Evolutionary conservation across 2,329 filamentous ascomycete genomes (phyloP).

Genomic region (Ascochyta fabae): DNA sequence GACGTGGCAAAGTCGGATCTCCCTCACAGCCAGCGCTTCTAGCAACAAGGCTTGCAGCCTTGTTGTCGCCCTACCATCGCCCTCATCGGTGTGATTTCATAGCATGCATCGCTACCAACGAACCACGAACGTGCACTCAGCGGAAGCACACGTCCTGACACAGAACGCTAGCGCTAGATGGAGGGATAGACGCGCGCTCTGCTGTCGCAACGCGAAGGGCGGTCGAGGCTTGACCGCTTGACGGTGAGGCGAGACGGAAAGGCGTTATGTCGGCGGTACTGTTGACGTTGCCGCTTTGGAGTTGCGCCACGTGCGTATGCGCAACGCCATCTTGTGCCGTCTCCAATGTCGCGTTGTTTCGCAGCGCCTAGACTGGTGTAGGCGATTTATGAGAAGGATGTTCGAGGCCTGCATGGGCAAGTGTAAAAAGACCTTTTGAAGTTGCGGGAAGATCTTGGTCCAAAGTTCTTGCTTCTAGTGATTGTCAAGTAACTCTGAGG

Average conservation of each 20-base stretch:
- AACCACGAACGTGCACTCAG: conserved; percentile 2
- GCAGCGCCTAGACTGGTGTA: background rate
- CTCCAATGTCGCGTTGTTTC: background rate
- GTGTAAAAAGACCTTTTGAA: background rate
- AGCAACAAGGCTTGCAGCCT: background rate
- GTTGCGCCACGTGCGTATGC: conserved; percentile 14
- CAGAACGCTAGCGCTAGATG: background rate
- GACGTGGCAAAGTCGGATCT: background rate
- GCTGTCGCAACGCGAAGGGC: conserved; percentile 9
- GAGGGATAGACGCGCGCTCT: conserved; percentile 17
- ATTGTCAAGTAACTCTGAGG: background rate
- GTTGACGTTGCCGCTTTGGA: conserved; percentile 12
- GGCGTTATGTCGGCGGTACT: conserved; percentile 15
- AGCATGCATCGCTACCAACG: background rate
- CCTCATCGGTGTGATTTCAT: conserved; percentile 11
- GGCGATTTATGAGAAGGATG: background rate
- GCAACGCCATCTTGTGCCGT: conserved; percentile 3
- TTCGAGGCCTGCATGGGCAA: background rate
- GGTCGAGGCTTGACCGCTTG: conserved; percentile 10
- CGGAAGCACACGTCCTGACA: conserved; percentile 6
- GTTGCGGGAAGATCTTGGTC: background rate
- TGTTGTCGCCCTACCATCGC: background rate
- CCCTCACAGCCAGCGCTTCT: background rate
- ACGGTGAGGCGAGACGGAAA: conserved; percentile 7
- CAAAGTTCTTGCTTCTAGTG: background rate